Conservation (phyloP, 208 protist species). For the Crithidia brevicula region DNA sequence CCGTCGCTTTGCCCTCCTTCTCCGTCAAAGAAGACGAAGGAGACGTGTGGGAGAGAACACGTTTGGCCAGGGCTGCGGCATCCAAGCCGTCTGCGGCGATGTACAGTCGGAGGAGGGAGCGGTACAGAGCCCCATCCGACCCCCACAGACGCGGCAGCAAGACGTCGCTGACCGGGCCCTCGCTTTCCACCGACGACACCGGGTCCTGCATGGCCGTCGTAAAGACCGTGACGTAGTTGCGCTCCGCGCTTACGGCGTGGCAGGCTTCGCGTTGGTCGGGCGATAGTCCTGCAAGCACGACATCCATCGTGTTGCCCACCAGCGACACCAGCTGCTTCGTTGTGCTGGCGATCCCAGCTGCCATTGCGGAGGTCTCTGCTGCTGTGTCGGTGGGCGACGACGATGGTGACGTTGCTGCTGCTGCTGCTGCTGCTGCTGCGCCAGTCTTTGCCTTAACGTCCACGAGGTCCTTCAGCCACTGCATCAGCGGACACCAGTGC, state of each 20-base stretch:
- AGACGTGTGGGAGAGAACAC: conserved; percentile 18
- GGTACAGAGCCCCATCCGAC: conserved; percentile 54
- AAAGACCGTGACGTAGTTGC: conserved; percentile 15
- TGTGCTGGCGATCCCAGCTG: background rate
- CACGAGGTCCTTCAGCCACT: conserved; percentile 52
- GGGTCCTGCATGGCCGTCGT: background rate
- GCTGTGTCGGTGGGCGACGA: background rate
- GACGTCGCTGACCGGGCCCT: background rate
- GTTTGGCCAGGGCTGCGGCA: conserved; percentile 39
- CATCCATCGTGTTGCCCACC: conserved; percentile 70
- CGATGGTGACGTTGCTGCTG: too few species aligned
- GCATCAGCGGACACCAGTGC: conserved; percentile 51
- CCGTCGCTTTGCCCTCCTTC: background rate
- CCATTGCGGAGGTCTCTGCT: background rate
- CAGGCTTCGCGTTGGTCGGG: conserved; percentile 42
- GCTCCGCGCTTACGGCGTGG: conserved; percentile 4
- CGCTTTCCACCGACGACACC: background rate
- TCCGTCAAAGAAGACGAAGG: background rate
- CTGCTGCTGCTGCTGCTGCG: background rate
- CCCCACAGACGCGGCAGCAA: conserved; percentile 51
- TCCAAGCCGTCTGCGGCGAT: conserved; percentile 66
- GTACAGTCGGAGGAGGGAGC: conserved; percentile 76
- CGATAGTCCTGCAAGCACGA: conserved; percentile 50
- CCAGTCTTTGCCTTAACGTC: conserved; percentile 22
- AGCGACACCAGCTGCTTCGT: conserved; percentile 60